Evolutionary conservation across 768 basidiomycete genomes (phyloP), one percentile per base, ranked within the genome.

Genomic region (Termitomyces titanicus): DNA sequence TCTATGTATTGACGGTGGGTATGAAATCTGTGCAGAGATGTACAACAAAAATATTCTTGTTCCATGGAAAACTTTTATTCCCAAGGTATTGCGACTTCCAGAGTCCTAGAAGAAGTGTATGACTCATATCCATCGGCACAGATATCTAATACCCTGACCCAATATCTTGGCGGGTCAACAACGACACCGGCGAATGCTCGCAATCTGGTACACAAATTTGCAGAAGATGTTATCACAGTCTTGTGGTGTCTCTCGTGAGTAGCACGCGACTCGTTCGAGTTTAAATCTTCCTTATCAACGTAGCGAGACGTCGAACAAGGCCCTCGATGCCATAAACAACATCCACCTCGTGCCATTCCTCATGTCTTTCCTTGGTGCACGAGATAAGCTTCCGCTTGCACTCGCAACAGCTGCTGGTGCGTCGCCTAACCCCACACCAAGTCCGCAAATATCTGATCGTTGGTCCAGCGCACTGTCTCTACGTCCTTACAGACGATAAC

Each of bases 1-100:
- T 73, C 71, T 98, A 13, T 94, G 92, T 64, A 87, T 98, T 64
- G 95, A 98, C 66, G 95, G 94, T 15, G 95, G 95, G 49, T 90
- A 92, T 66, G 94, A 97, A 60, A 89, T 97, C 45, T 95, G 94
- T 63, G 92, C 89, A 1, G 93, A 97, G 70, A 95, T 98, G 92
- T 95, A 88, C 73, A 97, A 98, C 70, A 97, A 97, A 74, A 92
- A 91, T 61, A 86, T 97, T 43, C 75, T 97, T 47, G 79, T 85
- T 6, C 90, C 91, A 2, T 70, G 94, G 55, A 84, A 78, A 61
- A 78, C 80, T 0, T 90, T 92, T 63, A 77, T 94, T 17, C 86
- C 89, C 7, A 94, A 92, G 76, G 93, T 91, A 60, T 39, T 68
- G 53, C 29, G 56, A 3, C 12, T 24, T 24, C 24, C 31, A 7